Evolutionary conservation across 495 filamentous ascomycete species (phyloP).

Genomic region (Daldinia caldariorum): DNA sequence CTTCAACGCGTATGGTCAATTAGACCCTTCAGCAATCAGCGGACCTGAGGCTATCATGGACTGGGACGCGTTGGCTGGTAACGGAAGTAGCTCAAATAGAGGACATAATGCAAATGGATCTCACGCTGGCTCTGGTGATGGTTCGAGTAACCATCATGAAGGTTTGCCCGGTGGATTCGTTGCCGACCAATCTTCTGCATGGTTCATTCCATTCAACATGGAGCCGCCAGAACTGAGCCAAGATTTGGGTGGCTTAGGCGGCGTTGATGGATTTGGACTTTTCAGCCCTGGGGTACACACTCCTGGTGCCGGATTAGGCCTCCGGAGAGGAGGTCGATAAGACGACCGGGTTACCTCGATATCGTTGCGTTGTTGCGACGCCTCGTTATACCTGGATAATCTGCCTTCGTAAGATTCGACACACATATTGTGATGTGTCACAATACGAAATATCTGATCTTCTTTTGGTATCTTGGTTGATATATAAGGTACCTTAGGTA

Average conservation of each 20-base stretch:
- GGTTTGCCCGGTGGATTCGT: conserved; percentile 44
- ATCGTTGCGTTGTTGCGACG: background rate
- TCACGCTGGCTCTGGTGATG: conserved; percentile 59
- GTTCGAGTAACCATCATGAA: conserved; percentile 34
- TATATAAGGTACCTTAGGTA: too few relatives aligned
- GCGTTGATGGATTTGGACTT: conserved; percentile 54
- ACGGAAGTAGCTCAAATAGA: conserved; percentile 63
- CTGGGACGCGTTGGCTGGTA: conserved; percentile 47
- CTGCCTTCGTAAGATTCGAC: background rate
- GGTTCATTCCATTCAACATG: conserved; percentile 96
- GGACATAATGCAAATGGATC: conserved; percentile 66
- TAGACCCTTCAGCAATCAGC: conserved; percentile 59
- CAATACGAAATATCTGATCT: conserved; percentile 11
- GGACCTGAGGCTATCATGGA: conserved; percentile 48
- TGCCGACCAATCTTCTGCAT: conserved; percentile 72
- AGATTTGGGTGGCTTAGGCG: conserved; percentile 56
- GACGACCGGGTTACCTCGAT: background rate
- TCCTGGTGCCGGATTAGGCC: conserved; percentile 34
- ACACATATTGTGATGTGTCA: conserved; percentile 10
- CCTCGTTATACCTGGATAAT: background rate
- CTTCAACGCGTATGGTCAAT: conserved; percentile 76
- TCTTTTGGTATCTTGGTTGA: conserved; percentile 24
- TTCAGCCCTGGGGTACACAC: conserved; percentile 50
- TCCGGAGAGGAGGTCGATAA: conserved; percentile 43
- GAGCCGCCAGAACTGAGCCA: conserved; percentile 72